These are phyloP conservation scores for Pittosporum tobira DNA, from an alignment of 129 eudicot genomes.

Conservation along the genomic window DNA sequence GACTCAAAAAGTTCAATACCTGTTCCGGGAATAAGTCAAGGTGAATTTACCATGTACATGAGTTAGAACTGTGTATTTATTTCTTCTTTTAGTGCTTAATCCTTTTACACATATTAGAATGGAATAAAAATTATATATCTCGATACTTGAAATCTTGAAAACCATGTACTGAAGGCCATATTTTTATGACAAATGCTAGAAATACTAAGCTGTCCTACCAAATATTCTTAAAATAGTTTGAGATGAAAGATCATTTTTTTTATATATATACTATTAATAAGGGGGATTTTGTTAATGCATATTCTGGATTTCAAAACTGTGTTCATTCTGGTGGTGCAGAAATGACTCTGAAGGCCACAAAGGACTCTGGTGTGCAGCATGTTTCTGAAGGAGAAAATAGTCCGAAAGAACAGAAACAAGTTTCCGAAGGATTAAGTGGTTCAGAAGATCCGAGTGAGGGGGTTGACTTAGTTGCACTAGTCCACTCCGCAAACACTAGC, in stretches of 20 bases:
- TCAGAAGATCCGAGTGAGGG: too few relatives aligned
- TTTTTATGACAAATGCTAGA: background rate
- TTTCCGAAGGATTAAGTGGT: background rate
- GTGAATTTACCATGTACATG: too few relatives aligned
- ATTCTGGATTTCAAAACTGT: background rate
- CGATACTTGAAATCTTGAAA: too few relatives aligned
- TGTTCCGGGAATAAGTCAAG: background rate
- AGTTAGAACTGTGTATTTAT: too few relatives aligned
- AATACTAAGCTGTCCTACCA: background rate
- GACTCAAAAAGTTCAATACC: too few relatives aligned
- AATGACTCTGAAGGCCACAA: conserved; percentile 14
- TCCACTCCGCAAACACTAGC: background rate
- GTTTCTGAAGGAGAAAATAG: conserved; percentile 14
- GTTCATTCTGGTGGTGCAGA: conserved; percentile 29
- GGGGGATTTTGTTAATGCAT: background rate
- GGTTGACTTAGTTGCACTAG: too few relatives aligned
- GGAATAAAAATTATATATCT: too few relatives aligned
- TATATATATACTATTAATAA: background rate
- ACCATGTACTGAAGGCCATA: too few relatives aligned
- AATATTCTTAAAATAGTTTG: background rate
- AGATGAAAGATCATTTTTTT: background rate
- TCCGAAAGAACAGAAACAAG: too few relatives aligned
- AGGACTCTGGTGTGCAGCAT: conserved; percentile 24
- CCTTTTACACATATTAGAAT: too few relatives aligned
- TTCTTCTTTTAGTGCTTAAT: too few relatives aligned